These are phyloP conservation scores for Cicer yamashitae DNA, from an alignment of 306 rosid genomes.

Conservation along the genomic window DNA sequence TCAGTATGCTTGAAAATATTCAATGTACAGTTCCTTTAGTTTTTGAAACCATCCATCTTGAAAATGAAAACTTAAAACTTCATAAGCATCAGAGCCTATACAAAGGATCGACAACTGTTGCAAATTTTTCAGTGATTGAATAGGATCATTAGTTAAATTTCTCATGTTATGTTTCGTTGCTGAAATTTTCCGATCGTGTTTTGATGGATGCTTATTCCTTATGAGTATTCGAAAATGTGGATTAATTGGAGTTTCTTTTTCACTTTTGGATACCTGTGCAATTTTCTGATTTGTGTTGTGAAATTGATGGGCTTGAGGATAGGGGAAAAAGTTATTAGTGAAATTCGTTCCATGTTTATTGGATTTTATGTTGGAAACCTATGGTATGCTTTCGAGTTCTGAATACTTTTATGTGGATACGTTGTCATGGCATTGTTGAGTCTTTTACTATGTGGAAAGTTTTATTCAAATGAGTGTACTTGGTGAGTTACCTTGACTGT, in stretches of 20 bases:
- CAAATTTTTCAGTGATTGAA: too few relatives aligned
- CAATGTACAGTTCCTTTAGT: too few relatives aligned
- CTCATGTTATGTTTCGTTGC: too few relatives aligned
- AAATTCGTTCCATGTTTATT: conserved; percentile 9
- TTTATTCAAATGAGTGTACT: conserved; percentile 33
- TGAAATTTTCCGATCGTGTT: conserved; percentile 26
- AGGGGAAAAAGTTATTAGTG: not conserved
- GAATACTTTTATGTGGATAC: conserved; percentile 6
- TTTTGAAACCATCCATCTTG: too few relatives aligned
- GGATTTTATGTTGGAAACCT: conserved; percentile 25
- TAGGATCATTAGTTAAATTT: too few relatives aligned
- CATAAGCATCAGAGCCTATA: too few relatives aligned
- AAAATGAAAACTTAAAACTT: too few relatives aligned
- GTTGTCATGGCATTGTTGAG: conserved; percentile 17
- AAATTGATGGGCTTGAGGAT: not conserved
- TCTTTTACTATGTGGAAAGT: conserved; percentile 24
- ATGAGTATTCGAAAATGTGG: conserved; percentile 44
- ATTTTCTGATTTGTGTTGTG: conserved; percentile 14
- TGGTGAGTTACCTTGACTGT: conserved; percentile 19
- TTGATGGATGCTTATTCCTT: conserved; percentile 25
- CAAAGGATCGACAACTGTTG: too few relatives aligned
- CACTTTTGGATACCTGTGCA: not conserved
- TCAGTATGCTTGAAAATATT: too few relatives aligned
- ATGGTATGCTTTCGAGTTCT: conserved; percentile 5
- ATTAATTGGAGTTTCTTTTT: conserved; percentile 28